Conservation (phyloP, 192 early-diverging fungal genomes). For the Coemansia brasiliensis region DNA sequence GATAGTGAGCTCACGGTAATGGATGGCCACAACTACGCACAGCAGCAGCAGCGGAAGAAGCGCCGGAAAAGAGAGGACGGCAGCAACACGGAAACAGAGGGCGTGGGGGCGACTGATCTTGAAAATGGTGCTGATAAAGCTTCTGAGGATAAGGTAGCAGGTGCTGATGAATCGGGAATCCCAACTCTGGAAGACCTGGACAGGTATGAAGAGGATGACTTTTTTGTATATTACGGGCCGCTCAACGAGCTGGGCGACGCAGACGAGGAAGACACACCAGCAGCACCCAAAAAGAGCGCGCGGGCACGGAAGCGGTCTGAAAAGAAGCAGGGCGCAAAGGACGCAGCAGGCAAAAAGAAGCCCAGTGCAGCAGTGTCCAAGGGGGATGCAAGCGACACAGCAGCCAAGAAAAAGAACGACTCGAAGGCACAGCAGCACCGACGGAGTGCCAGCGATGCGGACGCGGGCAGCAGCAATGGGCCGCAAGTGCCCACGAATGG, state of each 20-base stretch:
- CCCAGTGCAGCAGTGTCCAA: slow-evolving; percentile 20
- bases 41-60: slow-evolving; percentile 38
- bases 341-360: slow-evolving; percentile 20
- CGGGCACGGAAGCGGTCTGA: slow-evolving; percentile 35
- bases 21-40: slow-evolving; percentile 40
- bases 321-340: slow-evolving; percentile 25
- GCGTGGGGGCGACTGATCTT: slow-evolving; percentile 1
- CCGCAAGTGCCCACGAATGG: slow-evolving; percentile 46
- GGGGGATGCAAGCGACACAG: slow-evolving; percentile 11
- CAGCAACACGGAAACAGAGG: slow-evolving; percentile 42
- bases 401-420: slow-evolving; percentile 27
- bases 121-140: background rate
- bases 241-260: slow-evolving; percentile 38
- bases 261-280: slow-evolving; percentile 18
- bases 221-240: slow-evolving; percentile 54
- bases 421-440: slow-evolving; percentile 28
- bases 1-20: slow-evolving; percentile 55
- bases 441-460: slow-evolving; percentile 20
- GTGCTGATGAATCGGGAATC: background rate
- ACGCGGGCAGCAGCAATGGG: no score
- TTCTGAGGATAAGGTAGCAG: background rate
- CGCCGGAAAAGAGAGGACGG: slow-evolving; percentile 48
- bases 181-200: slow-evolving; percentile 34
- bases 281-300: slow-evolving; percentile 22
- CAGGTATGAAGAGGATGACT: slow-evolving; percentile 47